Evolutionary conservation across 495 filamentous ascomycete species (phyloP).

Genomic region (Penicillium flavigenum): DNA sequence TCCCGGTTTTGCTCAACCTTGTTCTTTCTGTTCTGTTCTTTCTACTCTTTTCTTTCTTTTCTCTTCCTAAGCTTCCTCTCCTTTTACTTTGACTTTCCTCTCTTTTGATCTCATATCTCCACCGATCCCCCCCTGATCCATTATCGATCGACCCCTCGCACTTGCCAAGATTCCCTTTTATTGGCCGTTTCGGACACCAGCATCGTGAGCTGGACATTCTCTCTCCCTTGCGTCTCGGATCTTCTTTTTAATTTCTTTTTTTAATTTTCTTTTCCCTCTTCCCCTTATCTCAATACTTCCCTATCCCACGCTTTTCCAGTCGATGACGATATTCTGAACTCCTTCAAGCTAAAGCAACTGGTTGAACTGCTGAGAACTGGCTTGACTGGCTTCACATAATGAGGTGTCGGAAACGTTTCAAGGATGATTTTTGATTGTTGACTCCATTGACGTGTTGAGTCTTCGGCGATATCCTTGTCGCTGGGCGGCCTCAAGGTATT

Average conservation of each 20-base stretch:
- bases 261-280: conserved; percentile 3
- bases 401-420: conserved; percentile 53
- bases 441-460: conserved; percentile 28
- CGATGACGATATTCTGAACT: conserved; percentile 24
- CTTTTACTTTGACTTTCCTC: conserved; percentile 1
- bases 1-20: neutral
- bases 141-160: conserved; percentile 11
- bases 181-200: conserved; percentile 27
- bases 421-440: conserved; percentile 46
- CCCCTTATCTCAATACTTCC: conserved; percentile 15
- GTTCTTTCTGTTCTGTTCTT: neutral
- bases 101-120: no score
- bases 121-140: neutral
- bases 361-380: conserved; percentile 12
- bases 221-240: conserved; percentile 31
- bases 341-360: neutral
- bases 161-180: conserved; percentile 28
- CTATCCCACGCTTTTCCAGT: conserved; percentile 13
- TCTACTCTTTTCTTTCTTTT: neutral
- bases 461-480: conserved; percentile 8
- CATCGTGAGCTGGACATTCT: conserved; percentile 24
- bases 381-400: conserved; percentile 40
- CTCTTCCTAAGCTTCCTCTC: neutral
- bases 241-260: conserved; percentile 5
- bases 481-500: conserved; percentile 11